Base-by-base conservation (phyloP, 768 basidiomycete genomes). In the Boletus edulis region DNA sequence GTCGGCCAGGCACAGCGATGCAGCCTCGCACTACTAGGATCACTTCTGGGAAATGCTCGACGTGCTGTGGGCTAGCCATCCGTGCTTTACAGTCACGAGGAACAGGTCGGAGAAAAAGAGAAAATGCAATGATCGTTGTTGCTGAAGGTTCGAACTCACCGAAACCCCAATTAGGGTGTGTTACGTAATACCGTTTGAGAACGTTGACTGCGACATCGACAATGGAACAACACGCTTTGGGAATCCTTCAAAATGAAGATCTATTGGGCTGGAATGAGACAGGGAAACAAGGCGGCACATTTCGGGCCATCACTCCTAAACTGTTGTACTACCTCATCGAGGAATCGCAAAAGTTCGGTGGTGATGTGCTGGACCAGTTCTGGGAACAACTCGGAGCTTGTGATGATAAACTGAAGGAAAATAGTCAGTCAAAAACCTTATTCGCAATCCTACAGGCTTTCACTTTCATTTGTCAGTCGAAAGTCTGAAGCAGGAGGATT, bases 191-290 rank as follows among this genome's bases (percentile, higher is more conserved):
- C 27, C 27, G 27, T 27, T 27, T 27, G 27, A 27, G 22, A 22
- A 22, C 22, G 22, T 22, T 3, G 22, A n/a, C n/a, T n/a, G n/a
- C 22, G 22, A 22, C 22, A 22, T 22, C 22, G 22, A 22, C 22
- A 22, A 53, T 53, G 46, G 52, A 53, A 6, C 39, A 34, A 34
- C 52, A 54, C 4, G 52, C 52, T 5, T 32, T 54, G 10, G 52
- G 38, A 47, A 31, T 52, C 37, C 45, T 52, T 24, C 18, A 14
- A 22, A 13, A 29, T 22, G 12, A 3, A 32, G 17, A 54, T 41
- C 20, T 11, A 15, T 49, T 22, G 39, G 9, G 50, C 22, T 51
- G 31, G 31, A 32, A 0, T 17, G 5, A 10, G 27, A 34, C 48
- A 10, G 39, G 46, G 15, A 14, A 41, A 18, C 37, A 29, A 49